These are phyloP conservation scores for Camellia oleifera DNA, from an alignment of 179 eudicot species.

Conservation along the genomic window DNA sequence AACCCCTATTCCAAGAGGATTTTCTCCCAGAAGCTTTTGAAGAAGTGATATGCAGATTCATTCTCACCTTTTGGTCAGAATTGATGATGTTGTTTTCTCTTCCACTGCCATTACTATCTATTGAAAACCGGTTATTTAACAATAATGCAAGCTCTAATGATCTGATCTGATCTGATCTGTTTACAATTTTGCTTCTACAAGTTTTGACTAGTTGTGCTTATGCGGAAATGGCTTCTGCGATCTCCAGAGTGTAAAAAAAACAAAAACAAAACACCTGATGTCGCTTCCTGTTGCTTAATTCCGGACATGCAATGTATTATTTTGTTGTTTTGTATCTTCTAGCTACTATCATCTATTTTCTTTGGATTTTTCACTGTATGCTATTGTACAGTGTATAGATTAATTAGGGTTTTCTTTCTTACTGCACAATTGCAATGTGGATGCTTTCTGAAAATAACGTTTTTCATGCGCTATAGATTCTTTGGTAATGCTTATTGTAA, in stretches of 20 bases:
- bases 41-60: constrained; percentile 36
- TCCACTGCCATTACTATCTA: not conserved
- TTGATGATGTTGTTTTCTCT: constrained; percentile 16
- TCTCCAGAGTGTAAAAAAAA: constrained; percentile 5
- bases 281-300: constrained; percentile 1
- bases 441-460: not conserved
- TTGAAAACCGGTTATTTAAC: not conserved
- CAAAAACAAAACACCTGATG: not conserved
- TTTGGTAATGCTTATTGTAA: not conserved
- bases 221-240: not conserved
- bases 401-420: not conserved
- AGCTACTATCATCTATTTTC: not conserved
- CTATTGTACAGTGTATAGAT: constrained; percentile 12
- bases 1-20: constrained; percentile 79
- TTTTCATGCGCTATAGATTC: not conserved
- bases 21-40: constrained; percentile 58
- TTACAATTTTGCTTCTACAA: not conserved
- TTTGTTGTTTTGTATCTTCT: constrained; percentile 3
- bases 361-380: constrained; percentile 7
- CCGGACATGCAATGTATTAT: not conserved
- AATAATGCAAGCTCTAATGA: not conserved
- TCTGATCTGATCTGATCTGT: too few species aligned
- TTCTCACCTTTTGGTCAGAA: not conserved
- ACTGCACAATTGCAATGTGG: not conserved
- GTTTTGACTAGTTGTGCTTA: constrained; percentile 1